Percentiles rank a stretch among this genome's conserved stretches.
phyloP scores from a whole-genome alignment of 169 alveolate genomes.

The Cryptosporidium andersoni region DNA sequence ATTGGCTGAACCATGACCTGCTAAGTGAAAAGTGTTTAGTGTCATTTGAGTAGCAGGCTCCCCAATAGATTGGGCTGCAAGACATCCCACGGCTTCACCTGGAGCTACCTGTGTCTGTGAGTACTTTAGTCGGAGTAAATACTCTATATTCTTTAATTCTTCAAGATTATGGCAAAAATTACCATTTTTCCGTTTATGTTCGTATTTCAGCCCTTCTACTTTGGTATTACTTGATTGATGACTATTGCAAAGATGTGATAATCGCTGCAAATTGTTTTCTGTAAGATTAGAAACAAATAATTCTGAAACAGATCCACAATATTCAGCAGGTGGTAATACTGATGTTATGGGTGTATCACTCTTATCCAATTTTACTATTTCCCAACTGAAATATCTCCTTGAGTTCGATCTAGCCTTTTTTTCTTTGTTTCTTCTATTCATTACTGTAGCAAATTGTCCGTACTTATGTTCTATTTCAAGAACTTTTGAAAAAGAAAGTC shows the following conservation, averaged over 20 bases:
- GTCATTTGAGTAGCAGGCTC: conserved; percentile 99
- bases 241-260: conserved; percentile 3
- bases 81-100: conserved; percentile 99
- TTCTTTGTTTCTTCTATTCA: neutral
- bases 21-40: conserved; percentile 99
- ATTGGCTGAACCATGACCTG: conserved; percentile 99
- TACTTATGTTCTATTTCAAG: conserved; percentile 31
- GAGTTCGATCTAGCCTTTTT: conserved; percentile 5
- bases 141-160: conserved; percentile 65
- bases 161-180: conserved; percentile 5
- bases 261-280: conserved; percentile 33
- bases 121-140: conserved; percentile 80
- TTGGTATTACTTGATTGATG: neutral
- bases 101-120: conserved; percentile 87
- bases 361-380: neutral
- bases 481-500: conserved; percentile 22
- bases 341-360: conserved; percentile 31
- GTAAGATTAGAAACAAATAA: conserved; percentile 19
- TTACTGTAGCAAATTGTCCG: conserved; percentile 32
- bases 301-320: conserved; percentile 67
- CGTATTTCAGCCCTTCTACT: neutral
- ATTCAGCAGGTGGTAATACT: conserved; percentile 25
- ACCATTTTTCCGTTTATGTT: conserved; percentile 7
- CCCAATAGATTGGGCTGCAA: conserved; percentile 98
- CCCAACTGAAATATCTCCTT: neutral